Evolutionary conservation across 2,329 filamentous ascomycete species (phyloP).

Genomic region (Fusarium sp.): DNA sequence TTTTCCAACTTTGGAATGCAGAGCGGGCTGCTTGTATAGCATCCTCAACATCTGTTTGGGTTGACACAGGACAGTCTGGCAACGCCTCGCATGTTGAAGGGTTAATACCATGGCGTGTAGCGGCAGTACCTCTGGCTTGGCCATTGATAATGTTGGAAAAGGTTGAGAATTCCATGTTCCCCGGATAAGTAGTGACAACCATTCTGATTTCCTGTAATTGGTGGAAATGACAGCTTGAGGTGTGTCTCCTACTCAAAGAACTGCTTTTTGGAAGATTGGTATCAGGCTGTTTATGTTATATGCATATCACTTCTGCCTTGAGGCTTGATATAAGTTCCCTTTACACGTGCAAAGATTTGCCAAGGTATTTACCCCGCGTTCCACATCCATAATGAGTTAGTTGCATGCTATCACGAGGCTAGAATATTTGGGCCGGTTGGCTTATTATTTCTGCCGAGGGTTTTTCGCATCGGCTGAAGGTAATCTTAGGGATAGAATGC

Average conservation of each 20-base stretch:
- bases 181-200: not conserved
- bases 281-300: not conserved
- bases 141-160: constrained; percentile 2
- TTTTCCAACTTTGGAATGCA: not conserved
- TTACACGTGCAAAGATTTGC: not conserved
- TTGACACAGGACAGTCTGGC: not conserved
- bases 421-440: not conserved
- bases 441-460: constrained; percentile 2
- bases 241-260: not conserved
- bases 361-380: not conserved
- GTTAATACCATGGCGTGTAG: not conserved
- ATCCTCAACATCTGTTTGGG: not conserved
- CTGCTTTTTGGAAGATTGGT: not conserved
- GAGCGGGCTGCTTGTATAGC: not conserved
- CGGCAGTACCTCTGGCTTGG: not conserved
- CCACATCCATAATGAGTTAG: not conserved
- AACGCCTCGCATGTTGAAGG: not conserved
- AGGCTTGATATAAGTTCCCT: not conserved
- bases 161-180: not conserved
- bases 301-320: not conserved
- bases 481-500: not conserved
- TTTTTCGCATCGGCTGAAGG: not conserved
- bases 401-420: not conserved
- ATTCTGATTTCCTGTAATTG: not conserved
- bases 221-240: not conserved